phyloP scores from a whole-genome alignment of 108 stramenopile species.

The Seminavis robusta region DNA sequence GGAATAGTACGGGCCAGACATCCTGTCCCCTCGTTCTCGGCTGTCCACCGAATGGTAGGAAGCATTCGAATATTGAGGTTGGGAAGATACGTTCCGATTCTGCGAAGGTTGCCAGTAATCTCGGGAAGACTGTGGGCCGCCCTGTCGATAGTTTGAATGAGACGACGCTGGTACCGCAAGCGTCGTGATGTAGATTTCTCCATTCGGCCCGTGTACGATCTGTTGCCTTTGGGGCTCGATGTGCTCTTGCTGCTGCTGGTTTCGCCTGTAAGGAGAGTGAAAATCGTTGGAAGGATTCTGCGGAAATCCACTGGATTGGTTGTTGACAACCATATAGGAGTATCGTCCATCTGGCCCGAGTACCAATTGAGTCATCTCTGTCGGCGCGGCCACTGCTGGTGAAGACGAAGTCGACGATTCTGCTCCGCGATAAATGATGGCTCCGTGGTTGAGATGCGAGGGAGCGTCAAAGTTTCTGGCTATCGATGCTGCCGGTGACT shows the following conservation, averaged over 20 bases:
- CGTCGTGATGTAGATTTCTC: slow-evolving; percentile 10
- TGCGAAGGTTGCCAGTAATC: too few relatives aligned
- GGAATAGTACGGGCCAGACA: too few relatives aligned
- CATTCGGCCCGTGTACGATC: slow-evolving; percentile 23
- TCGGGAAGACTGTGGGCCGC: too few relatives aligned
- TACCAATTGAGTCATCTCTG: slow-evolving; percentile 46
- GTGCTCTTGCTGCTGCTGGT: too few relatives aligned
- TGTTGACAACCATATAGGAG: slow-evolving; percentile 56
- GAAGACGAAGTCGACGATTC: not conserved
- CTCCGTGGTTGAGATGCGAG: not conserved
- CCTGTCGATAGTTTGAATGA: too few relatives aligned
- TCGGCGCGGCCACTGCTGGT: not conserved
- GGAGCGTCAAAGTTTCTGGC: not conserved
- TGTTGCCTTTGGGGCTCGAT: slow-evolving; percentile 14
- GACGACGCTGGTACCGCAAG: too few relatives aligned
- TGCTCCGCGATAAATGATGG: not conserved
- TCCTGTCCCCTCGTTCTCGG: too few relatives aligned
- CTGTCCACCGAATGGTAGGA: too few relatives aligned
- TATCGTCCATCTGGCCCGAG: slow-evolving; percentile 79
- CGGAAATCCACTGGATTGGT: slow-evolving; percentile 15
- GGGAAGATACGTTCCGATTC: too few relatives aligned
- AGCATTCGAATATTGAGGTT: too few relatives aligned
- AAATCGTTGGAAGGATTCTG: slow-evolving; percentile 8
- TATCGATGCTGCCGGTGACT: slow-evolving; percentile 6
- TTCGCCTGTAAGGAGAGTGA: slow-evolving; percentile 11